Base-by-base conservation (phyloP, 2,329 filamentous ascomycete species). In the Chaetomium sp. region DNA sequence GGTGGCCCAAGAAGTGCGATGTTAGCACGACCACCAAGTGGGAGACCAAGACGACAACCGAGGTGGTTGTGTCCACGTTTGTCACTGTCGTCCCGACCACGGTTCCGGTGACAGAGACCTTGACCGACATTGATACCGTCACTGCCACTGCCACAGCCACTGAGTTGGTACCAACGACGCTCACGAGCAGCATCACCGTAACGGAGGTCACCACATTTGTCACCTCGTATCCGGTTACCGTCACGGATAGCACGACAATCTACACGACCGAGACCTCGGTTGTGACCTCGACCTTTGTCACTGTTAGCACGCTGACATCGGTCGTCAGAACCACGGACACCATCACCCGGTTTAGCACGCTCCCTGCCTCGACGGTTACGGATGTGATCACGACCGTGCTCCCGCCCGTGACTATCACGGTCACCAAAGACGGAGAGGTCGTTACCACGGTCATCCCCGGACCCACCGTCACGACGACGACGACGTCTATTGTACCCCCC, bases 401-500 rank as follows among this genome's bases (percentile, higher is more conserved):
- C 2, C 65, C 66, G 1, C 54, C 65, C 0, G 52, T 60, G n/a
- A 66, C 65, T n/a, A 61, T 61, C 11, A 69, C 66, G 4, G 34
- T 62, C 2, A 64, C 59, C 4, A 51, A 61, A 43, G 53, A 58
- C 32, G 66, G 66, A 3, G 59, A 53, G 7, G 63, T 61, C 1
- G 44, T 63, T 41, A 66, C 59, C 1, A 56, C 50, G 10, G 57
- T 58, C 9, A 50, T 66, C n/a, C 64, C 65, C 9, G 65, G 58
- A 1, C 65, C 64, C 11, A 64, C 60, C 6, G 46, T 61, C 19
- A 66, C 62, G 4, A 32, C 60, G 10, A 64, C 63, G 45, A 57
- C 48, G 32, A 62, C 59, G 2, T 19, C 58, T 32, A 63, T 60
- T 5, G 34, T 57, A 12, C 65, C 62, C 1, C 58, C 61, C 6